Base-by-base conservation (phyloP, 2,329 filamentous ascomycete species). In the Esteya vermicola region DNA sequence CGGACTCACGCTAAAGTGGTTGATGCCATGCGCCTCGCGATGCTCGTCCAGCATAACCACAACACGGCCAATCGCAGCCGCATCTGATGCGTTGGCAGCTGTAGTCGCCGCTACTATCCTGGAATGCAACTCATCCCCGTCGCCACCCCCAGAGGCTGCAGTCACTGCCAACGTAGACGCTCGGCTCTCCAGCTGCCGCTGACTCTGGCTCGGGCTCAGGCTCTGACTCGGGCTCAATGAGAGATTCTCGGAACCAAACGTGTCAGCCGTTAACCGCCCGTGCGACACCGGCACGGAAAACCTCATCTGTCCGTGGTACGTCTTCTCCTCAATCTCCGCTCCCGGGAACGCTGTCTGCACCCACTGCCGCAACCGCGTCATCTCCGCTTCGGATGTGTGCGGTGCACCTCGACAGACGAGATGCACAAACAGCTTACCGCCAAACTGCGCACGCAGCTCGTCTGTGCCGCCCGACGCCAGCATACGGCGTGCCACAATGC, bases 401-500 rank as follows among this genome's bases (percentile, higher is more conserved):
- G 86, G 85, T 4, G 86, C 85, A 3, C 74, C 71, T 42, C 65
- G 69, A 51, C 81, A 76, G 2, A 94, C 82, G 0, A 94, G 62
- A 51, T 95, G 88, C 2, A 94, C 77, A 49, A 91, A 78, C 46
- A 88, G 75, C 2, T 75, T 70, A 50, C 89, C 78, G 9, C 86
- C 88, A 52, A 88, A 86, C 40, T 78, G 75, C 33, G 70, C 68
- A 8, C 88, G 70, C 4, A 95, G 65, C 42, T 78, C 64, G 26
- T 85, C 76, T 1, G 78, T 79, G 0, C 78, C 81, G 4, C 88
- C 88, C 9, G 91, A 67, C 0, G 86, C 88, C 19, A 95, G 67
- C 85, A 95, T 93, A 25, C 78, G 71, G 49, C 75, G 72, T 9
- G 86, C 84, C 60, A 96, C 76, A 48, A 96, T 94, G 12, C 85